These are phyloP conservation scores for Bathelium albidoporum DNA, from an alignment of 495 filamentous ascomycete genomes.

Conservation along the genomic window DNA sequence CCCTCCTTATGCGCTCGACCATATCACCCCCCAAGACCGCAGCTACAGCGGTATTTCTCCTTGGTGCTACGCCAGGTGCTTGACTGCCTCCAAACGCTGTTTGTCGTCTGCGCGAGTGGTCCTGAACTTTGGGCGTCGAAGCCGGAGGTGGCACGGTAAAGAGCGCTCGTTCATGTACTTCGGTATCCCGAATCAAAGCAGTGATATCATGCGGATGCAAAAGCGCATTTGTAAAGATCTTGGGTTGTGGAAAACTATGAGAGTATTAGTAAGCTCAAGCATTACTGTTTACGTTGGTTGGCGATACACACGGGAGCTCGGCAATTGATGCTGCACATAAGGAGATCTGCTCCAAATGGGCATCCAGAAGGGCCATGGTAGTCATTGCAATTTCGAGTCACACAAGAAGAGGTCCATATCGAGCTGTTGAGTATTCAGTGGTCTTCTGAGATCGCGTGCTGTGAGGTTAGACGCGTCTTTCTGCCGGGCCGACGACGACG, in stretches of 20 bases:
- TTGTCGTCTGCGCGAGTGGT: slow-evolving; percentile 3
- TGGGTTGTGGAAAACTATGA: slow-evolving; percentile 73
- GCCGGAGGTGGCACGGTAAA: slow-evolving; percentile 76
- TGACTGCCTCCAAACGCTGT: slow-evolving; percentile 41
- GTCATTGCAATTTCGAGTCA: slow-evolving; percentile 3
- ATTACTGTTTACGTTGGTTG: neutral
- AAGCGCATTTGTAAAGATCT: slow-evolving; percentile 90
- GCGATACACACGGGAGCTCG: slow-evolving; percentile 61
- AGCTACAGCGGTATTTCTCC: slow-evolving; percentile 76
- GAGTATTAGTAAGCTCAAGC: neutral
- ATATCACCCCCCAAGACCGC: slow-evolving; percentile 81
- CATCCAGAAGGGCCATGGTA: slow-evolving; percentile 54
- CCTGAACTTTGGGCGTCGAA: slow-evolving; percentile 26
- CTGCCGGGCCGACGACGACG: neutral
- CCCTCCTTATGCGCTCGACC: slow-evolving; percentile 65
- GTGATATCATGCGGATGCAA: slow-evolving; percentile 87
- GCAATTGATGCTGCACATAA: slow-evolving; percentile 74
- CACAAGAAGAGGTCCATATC: neutral
- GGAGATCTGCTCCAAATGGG: slow-evolving; percentile 83
- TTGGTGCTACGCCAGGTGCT: slow-evolving; percentile 42
- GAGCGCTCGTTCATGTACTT: slow-evolving; percentile 86
- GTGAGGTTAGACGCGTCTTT: neutral
- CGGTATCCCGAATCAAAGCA: slow-evolving; percentile 86
- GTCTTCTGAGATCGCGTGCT: neutral
- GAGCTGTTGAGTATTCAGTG: neutral